Percentiles rank a stretch among this genome's conserved stretches.
Conservation (phyloP, 495 filamentous ascomycete genomes). For the Penicillium odoratum region DNA sequence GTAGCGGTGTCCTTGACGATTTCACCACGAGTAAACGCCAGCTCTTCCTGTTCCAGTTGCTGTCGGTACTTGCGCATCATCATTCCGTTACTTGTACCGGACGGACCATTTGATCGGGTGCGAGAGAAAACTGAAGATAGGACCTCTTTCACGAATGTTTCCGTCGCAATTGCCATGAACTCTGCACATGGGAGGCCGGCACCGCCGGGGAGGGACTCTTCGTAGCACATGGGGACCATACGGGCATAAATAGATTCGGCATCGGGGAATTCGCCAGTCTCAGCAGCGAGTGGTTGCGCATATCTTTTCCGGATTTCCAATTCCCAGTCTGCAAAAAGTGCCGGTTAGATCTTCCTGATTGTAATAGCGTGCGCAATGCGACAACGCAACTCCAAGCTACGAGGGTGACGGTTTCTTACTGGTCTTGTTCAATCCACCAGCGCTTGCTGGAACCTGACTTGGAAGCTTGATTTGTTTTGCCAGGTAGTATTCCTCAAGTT, state of each 20-base stretch:
- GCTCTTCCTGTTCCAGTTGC: conserved; percentile 72
- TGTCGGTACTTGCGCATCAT: conserved; percentile 76
- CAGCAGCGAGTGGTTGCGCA: conserved; percentile 78
- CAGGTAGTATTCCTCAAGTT: conserved; percentile 67
- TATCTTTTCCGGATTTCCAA: conserved; percentile 92
- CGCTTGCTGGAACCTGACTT: conserved; percentile 76
- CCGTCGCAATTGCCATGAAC: conserved; percentile 86
- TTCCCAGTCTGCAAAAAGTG: conserved; percentile 65
- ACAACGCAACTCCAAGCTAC: conserved; percentile 8
- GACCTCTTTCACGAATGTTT: conserved; percentile 89
- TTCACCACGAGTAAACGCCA: conserved; percentile 63
- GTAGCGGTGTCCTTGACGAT: conserved; percentile 61
- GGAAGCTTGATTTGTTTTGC: conserved; percentile 67
- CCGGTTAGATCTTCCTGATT: conserved; percentile 22
- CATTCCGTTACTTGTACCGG: conserved; percentile 66
- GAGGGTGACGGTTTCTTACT: conserved; percentile 56
- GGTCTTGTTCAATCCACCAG: conserved; percentile 81
- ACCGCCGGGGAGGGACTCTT: conserved; percentile 78
- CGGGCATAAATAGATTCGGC: conserved; percentile 72
- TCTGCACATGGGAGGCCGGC: conserved; percentile 70
- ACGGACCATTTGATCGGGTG: conserved; percentile 76
- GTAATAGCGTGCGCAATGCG: conserved; percentile 5
- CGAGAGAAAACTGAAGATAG: conserved; percentile 75
- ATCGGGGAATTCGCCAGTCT: conserved; percentile 93
- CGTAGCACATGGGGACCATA: conserved; percentile 94